phyloP scores from a whole-genome alignment of 495 filamentous ascomycete species.

The Penicillium subrubescens region DNA sequence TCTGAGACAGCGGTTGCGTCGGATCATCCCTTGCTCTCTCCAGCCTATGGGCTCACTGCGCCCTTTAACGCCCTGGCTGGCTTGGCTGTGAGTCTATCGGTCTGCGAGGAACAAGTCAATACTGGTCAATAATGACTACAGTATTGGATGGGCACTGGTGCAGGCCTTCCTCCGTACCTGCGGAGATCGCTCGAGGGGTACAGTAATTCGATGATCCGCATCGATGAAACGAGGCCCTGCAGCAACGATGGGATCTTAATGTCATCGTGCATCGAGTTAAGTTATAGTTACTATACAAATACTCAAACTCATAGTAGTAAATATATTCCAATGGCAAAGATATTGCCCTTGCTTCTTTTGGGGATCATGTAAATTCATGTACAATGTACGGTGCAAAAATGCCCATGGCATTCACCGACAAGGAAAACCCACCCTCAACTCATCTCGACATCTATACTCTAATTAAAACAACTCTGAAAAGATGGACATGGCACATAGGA shows the following conservation, averaged over 20 bases:
- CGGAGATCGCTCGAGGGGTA: slow-evolving; percentile 11
- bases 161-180: neutral
- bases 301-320: neutral
- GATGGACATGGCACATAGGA: neutral
- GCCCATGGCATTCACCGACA: neutral
- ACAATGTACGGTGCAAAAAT: neutral
- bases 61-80: slow-evolving; percentile 3
- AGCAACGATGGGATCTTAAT: slow-evolving; percentile 3
- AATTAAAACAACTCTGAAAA: slow-evolving; percentile 7
- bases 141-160: neutral
- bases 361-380: slow-evolving; percentile 5
- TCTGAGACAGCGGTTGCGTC: slow-evolving; percentile 24
- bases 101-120: neutral
- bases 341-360: neutral
- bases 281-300: neutral
- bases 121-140: neutral
- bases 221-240: slow-evolving; percentile 5
- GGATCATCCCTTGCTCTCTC: slow-evolving; percentile 17
- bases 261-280: neutral
- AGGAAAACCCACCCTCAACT: neutral
- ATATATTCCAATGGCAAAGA: neutral
- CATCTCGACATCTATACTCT: slow-evolving; percentile 12
- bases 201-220: neutral
- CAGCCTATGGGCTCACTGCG: slow-evolving; percentile 5
- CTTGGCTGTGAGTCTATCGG: neutral